Percentiles rank a stretch among this genome's conserved stretches.
Conservation (phyloP, 208 protist genomes). For the Endotrypanum monterogeii region DNA sequence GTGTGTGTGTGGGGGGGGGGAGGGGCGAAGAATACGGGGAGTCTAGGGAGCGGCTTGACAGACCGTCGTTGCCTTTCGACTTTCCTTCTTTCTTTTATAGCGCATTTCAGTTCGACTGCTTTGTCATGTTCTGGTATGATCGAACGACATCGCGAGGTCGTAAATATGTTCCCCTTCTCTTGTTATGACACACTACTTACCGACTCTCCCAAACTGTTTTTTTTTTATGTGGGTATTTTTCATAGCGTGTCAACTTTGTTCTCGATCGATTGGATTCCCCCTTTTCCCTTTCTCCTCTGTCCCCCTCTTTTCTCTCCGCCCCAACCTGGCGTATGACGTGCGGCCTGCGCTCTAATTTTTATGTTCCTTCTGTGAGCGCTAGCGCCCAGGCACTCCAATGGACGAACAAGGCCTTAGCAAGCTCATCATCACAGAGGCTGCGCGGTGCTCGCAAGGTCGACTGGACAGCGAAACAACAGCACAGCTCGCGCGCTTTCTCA, state of each 20-base stretch:
- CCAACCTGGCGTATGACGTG: background rate
- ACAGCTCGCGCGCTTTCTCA: constrained; percentile 45
- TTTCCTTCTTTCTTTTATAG: background rate
- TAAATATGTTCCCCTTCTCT: background rate
- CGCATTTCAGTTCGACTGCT: background rate
- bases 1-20: background rate
- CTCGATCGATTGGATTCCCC: background rate
- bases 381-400: background rate
- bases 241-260: background rate
- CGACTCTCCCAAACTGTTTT: background rate
- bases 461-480: constrained; percentile 27
- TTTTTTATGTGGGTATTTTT: background rate
- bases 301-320: too few species aligned
- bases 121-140: too few species aligned
- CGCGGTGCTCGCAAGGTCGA: constrained; percentile 29
- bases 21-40: background rate
- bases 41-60: background rate
- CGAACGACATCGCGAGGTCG: background rate
- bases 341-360: background rate
- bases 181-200: background rate
- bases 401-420: constrained; percentile 26
- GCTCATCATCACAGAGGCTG: constrained; percentile 32
- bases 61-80: background rate
- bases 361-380: background rate
- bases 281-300: background rate